phyloP scores from a whole-genome alignment of 75 land plant genomes.

The Selaginella moellendorffii region DNA sequence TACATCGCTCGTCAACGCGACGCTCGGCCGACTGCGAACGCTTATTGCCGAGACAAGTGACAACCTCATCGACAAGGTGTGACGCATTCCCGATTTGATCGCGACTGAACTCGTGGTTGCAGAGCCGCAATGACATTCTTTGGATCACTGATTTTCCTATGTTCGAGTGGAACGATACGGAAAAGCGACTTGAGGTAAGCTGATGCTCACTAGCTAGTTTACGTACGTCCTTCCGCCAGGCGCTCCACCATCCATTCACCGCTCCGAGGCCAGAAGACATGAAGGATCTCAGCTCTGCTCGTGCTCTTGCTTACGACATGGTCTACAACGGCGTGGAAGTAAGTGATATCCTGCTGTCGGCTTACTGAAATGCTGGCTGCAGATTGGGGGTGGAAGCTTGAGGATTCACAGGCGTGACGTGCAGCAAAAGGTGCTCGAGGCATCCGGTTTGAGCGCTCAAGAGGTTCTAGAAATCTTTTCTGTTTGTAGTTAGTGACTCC shows the following conservation, averaged over 20 bases:
- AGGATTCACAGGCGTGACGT: slow-evolving; percentile 77
- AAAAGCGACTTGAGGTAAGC: slow-evolving; percentile 78
- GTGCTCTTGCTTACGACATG: slow-evolving; percentile 95
- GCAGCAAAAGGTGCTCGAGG: slow-evolving; percentile 77
- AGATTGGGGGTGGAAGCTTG: slow-evolving; percentile 98
- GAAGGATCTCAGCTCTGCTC: slow-evolving; percentile 64
- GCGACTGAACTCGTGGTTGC: slow-evolving; percentile 1
- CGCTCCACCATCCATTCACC: slow-evolving; percentile 94
- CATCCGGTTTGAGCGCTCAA: slow-evolving; percentile 52
- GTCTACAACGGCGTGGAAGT: slow-evolving; percentile 99
- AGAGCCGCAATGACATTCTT: slow-evolving; percentile 66
- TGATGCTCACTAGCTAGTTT: no score
- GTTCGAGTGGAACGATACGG: slow-evolving; percentile 84
- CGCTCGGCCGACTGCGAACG: slow-evolving; percentile 56
- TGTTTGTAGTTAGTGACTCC: not conserved
- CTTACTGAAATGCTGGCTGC: no score
- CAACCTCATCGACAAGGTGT: slow-evolving; percentile 58
- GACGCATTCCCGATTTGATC: not conserved
- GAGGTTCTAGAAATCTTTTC: slow-evolving; percentile 27
- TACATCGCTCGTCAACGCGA: slow-evolving; percentile 51
- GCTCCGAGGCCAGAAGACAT: slow-evolving; percentile 95
- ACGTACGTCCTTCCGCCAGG: slow-evolving; percentile 24
- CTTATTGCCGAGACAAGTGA: slow-evolving; percentile 56
- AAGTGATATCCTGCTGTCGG: no score
- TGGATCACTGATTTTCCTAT: slow-evolving; percentile 98